Evolutionary conservation across 805 yeast genomes (phyloP), one percentile per base, ranked within the genome.

Genomic region (Saccharomyces jurei): DNA sequence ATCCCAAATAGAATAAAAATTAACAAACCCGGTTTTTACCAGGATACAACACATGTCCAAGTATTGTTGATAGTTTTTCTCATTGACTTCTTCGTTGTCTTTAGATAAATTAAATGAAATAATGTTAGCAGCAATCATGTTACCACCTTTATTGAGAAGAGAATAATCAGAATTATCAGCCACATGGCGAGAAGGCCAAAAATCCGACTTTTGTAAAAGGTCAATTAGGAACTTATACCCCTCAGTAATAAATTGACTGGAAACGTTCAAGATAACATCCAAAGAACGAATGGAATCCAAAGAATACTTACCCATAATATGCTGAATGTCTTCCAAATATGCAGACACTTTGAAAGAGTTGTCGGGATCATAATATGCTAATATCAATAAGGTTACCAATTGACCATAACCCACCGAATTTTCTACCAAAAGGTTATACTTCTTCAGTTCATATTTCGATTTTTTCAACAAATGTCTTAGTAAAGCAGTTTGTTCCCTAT

Each of bases 351-450:
- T 77, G 46, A 62, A 71, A 2, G 62, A 57, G 6, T 78, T 68
- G 53, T 78, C 77, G 2, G 72, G 70, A 32, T 76, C 74, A 27
- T 63, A 61, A 52, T 79, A 71, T 1, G 81, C 74, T 2, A 69
- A 57, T 52, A 72, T 67, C 11, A 86, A 57, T 50, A 83, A 81
- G 1, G 76, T 76, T 0, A 82, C 66, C 31, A 87, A 71, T 60
- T 82, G 83, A 11, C 95, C 69, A 68, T 81, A 90, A 0, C 97
- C 97, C 63, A 86, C 89, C 26, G 82, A 73, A 57, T 86, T 86
- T 67, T 91, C 96, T 50, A 82, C 80, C 6, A 88, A 62, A 17
- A 89, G 71, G 55, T 87, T 86, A 71, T 74, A 89, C 58, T 83
- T 81, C 63, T 67, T 68, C 59, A 74, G 74, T 52, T 82, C 73